A percentile compares a stretch with the other conserved stretches of the same genome.
These are phyloP conservation scores for Mariannaea sp. DNA, from an alignment of 2,329 filamentous ascomycete species.

Conservation along the genomic window DNA sequence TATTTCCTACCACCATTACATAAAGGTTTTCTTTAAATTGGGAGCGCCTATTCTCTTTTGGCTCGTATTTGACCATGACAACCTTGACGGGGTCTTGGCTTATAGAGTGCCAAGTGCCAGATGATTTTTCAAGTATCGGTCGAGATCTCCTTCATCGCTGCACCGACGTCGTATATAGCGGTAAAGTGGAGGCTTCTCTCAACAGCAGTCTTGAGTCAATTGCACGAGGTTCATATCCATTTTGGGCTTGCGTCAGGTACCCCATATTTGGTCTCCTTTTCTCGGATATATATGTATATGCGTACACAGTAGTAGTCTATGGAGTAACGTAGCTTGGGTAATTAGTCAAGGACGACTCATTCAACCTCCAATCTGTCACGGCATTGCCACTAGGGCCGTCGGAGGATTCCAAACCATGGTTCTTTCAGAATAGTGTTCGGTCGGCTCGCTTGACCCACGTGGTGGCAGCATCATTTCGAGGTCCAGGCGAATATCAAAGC, in stretches of 20 bases:
- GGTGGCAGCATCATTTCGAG: conserved; percentile 45
- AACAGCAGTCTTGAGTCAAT: too few relatives aligned
- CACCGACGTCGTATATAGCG: too few relatives aligned
- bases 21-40: too few relatives aligned
- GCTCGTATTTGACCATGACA: neutral
- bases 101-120: too few relatives aligned
- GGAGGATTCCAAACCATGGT: conserved; percentile 41
- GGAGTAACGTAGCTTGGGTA: too few relatives aligned
- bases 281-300: neutral
- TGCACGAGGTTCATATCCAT: conserved; percentile 14
- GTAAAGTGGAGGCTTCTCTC: too few relatives aligned
- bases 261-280: conserved; percentile 12
- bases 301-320: neutral
- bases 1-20: neutral
- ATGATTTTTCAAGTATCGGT: too few relatives aligned
- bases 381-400: conserved; percentile 11
- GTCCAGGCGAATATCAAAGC: conserved; percentile 40
- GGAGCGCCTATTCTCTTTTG: too few relatives aligned
- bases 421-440: conserved; percentile 42
- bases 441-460: conserved; percentile 36
- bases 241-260: conserved; percentile 2
- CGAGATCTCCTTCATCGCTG: too few relatives aligned
- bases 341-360: too few relatives aligned
- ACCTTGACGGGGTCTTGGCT: too few relatives aligned
- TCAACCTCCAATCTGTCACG: conserved; percentile 1